phyloP scores from a whole-genome alignment of 2,329 filamentous ascomycete species.

The Pyrenophora tritici-repentis region DNA sequence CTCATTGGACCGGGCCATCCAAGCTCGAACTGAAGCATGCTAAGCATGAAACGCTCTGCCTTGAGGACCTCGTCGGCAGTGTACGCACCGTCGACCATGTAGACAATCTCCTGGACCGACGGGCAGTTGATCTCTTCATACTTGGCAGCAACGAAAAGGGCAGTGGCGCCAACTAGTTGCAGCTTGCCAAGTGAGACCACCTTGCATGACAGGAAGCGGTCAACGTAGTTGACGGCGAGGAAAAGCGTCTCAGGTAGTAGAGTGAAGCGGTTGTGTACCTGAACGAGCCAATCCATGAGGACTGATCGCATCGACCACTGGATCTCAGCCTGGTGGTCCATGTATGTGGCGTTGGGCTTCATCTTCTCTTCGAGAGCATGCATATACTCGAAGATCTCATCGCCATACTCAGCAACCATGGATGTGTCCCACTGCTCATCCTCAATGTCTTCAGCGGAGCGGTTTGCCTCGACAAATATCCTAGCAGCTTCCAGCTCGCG shows the following conservation, averaged over 20 bases:
- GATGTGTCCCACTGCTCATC: slow-evolving; percentile 92
- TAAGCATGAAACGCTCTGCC: slow-evolving; percentile 97
- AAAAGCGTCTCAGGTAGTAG: slow-evolving; percentile 94
- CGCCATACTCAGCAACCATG: slow-evolving; percentile 96
- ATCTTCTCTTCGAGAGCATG: slow-evolving; percentile 83
- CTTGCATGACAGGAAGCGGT: slow-evolving; percentile 93
- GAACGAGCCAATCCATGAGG: slow-evolving; percentile 96
- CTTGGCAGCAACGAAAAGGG: slow-evolving; percentile 93
- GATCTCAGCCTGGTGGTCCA: slow-evolving; percentile 96
- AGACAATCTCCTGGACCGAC: slow-evolving; percentile 92
- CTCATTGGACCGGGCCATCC: slow-evolving; percentile 99
- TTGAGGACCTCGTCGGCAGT: slow-evolving; percentile 90
- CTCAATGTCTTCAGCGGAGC: slow-evolving; percentile 75
- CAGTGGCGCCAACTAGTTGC: slow-evolving; percentile 93
- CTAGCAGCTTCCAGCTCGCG: slow-evolving; percentile 74
- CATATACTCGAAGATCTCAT: slow-evolving; percentile 96
- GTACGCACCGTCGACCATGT: slow-evolving; percentile 96
- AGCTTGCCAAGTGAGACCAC: slow-evolving; percentile 93
- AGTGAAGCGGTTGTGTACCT: slow-evolving; percentile 90
- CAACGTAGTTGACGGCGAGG: slow-evolving; percentile 93
- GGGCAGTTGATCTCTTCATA: slow-evolving; percentile 99
- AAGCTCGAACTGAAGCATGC: slow-evolving; percentile 92
- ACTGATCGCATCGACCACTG: slow-evolving; percentile 99
- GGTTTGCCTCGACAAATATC: slow-evolving; percentile 67
- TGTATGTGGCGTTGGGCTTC: slow-evolving; percentile 89